Base-by-base conservation (phyloP, 2,329 filamentous ascomycete genomes). In the Fusarium xylarioides region DNA sequence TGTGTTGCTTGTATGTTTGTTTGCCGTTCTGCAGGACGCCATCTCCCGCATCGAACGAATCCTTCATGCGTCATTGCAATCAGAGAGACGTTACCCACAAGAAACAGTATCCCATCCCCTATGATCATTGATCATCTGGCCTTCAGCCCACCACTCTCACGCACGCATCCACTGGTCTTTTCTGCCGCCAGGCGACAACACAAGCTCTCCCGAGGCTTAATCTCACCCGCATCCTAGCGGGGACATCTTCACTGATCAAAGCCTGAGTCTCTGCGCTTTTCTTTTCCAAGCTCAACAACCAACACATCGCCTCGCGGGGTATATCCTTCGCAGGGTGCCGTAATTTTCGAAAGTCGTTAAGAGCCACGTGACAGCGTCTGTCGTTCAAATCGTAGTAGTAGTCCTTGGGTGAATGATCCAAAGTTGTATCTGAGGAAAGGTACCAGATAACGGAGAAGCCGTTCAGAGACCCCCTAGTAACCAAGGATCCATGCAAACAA, bases 251-350 rank as follows among this genome's bases (percentile, higher is more conserved):
- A 68, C 63, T 67, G 55, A 74, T 69, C 69, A 71, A 76, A 74
- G 60, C 69, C 74, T 70, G 74, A 69, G 71, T 76, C 74, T 77
- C 76, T 75, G 71, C 76, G 79, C 74, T 73, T 75, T 74, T 74
- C 67, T 74, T 71, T 74, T 77, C 74, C 74, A 75, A 80, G 78
- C 80, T 81, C 80, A 78, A 79, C 79, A 80, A 81, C 80, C 71
- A 74, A 79, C 80, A 79, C 77, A 80, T 76, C 75, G 80, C 79
- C 78, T 82, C 80, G 77, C 78, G 79, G 80, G 81, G 81, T 82
- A 82, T 82, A 82, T 82, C 81, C 81, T 81, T 82, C 81, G 80
- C 81, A 80, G 79, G 68, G 79, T 81, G 81, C 79, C 80, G 75
- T 80, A 75, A 74, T 78, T 77, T 78, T 80, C 71, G 71, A 74